A percentile compares a stretch with the other conserved stretches of the same genome.
Evolutionary conservation across 345 rosid genomes (phyloP).

Genomic region (Arabidopsis arenosa): DNA sequence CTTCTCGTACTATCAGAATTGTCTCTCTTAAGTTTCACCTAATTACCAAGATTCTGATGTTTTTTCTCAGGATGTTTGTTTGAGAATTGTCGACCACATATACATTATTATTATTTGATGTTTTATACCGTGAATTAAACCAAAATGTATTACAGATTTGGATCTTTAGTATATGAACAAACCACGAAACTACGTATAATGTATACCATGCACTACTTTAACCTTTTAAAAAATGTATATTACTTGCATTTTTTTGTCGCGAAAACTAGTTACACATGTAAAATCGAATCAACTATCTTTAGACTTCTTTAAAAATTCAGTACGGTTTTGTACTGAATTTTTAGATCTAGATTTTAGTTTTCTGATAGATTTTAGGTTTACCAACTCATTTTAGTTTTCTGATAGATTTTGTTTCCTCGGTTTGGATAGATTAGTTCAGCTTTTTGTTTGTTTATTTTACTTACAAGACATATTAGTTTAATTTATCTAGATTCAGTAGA

Average conservation of each 20-base stretch:
- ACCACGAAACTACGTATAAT: not conserved
- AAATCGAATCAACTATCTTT: not conserved
- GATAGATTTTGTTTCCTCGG: not conserved
- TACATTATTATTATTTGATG: not conserved
- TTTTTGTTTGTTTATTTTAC: not conserved
- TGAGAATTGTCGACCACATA: not conserved
- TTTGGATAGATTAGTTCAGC: not conserved
- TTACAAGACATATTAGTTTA: not conserved
- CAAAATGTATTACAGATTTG: not conserved
- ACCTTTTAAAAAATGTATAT: not conserved
- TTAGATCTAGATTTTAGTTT: too few species aligned
- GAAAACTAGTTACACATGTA: not conserved
- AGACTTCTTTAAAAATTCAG: not conserved
- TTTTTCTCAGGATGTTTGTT: not conserved
- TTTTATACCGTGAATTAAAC: not conserved
- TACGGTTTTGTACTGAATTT: too few species aligned
- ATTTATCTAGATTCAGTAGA: not conserved
- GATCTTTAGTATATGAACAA: not conserved
- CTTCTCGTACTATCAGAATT: conserved; percentile 12
- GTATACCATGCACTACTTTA: not conserved
- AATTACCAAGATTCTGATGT: not conserved
- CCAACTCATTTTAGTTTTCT: not conserved
- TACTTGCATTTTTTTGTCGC: not conserved
- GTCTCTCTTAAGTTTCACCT: conserved; percentile 1
- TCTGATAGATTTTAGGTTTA: too few species aligned